A percentile compares a stretch with the other conserved stretches of the same genome.
Evolutionary conservation across 1,284 basidiomycete species (phyloP).

Genomic region (Sporisorium sorghi): DNA sequence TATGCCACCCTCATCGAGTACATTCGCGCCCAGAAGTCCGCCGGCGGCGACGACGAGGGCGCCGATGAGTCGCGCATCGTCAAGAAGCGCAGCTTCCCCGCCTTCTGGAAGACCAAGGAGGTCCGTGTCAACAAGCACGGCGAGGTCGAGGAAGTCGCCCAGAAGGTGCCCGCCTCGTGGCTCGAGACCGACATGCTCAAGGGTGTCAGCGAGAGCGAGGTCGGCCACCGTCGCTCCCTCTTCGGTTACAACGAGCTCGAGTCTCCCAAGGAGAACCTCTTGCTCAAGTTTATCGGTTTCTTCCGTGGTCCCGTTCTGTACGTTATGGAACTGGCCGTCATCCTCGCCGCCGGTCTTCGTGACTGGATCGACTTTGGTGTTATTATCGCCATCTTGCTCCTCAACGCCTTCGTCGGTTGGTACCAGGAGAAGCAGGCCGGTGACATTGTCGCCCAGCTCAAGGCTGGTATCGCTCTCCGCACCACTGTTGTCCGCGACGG

Average conservation of each 20-base stretch:
- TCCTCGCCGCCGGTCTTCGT: conserved; percentile 70
- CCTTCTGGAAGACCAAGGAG: conserved; percentile 67
- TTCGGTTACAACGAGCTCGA: conserved; percentile 71
- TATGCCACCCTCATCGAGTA: conserved; percentile 65
- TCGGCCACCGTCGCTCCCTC: conserved; percentile 66
- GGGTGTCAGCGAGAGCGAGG: conserved; percentile 71
- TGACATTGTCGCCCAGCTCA: conserved; percentile 74
- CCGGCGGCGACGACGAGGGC: conserved; percentile 56
- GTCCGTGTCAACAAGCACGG: conserved; percentile 69
- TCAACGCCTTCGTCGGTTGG: conserved; percentile 75
- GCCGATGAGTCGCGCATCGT: conserved; percentile 59
- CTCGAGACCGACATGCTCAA: conserved; percentile 72
- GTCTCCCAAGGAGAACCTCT: conserved; percentile 70
- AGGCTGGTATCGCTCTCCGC: conserved; percentile 74
- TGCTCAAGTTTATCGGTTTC: conserved; percentile 72
- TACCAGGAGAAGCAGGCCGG: conserved; percentile 74
- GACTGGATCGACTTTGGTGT: conserved; percentile 74
- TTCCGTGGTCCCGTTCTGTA: conserved; percentile 71
- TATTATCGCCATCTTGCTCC: conserved; percentile 70
- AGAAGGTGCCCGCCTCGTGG: conserved; percentile 68
- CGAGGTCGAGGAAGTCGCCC: conserved; percentile 64
- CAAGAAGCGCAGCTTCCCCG: conserved; percentile 64
- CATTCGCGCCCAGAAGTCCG: conserved; percentile 63
- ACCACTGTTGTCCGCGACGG: conserved; percentile 72
- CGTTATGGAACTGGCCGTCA: conserved; percentile 70